Evolutionary conservation across 257 asterid species (phyloP).

Genomic region (Ilex aquifolium): DNA sequence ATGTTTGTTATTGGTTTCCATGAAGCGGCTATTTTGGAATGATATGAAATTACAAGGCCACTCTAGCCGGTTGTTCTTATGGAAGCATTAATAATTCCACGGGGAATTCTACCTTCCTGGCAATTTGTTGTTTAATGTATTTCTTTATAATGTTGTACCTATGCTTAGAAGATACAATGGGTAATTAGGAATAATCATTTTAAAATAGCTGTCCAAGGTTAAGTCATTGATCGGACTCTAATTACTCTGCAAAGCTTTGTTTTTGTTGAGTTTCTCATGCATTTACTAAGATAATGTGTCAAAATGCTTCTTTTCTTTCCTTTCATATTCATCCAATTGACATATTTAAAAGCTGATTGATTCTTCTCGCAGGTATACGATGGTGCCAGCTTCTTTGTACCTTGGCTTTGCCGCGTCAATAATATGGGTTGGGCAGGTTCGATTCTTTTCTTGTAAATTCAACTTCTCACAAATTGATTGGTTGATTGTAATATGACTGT

Average conservation of each 20-base stretch:
- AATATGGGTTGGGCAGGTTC: slow-evolving; percentile 97
- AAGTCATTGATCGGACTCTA: too few species aligned
- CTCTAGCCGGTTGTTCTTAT: too few species aligned
- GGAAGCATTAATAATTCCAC: too few species aligned
- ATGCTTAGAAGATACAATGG: too few species aligned
- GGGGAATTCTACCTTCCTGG: too few species aligned
- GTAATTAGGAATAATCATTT: too few species aligned
- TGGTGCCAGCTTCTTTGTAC: slow-evolving; percentile 90
- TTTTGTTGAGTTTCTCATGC: neutral
- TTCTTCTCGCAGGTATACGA: slow-evolving; percentile 63
- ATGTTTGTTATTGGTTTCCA: too few species aligned
- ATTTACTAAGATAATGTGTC: neutral
- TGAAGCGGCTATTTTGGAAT: too few species aligned
- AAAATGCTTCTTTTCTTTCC: neutral
- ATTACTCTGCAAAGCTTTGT: neutral
- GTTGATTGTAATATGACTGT: neutral
- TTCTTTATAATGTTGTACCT: too few species aligned
- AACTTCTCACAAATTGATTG: neutral
- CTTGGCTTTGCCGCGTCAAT: slow-evolving; percentile 91
- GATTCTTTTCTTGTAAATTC: slow-evolving; percentile 1
- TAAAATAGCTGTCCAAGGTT: too few species aligned
- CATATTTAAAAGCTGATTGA: slow-evolving; percentile 4
- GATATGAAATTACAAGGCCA: too few species aligned
- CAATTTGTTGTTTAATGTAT: too few species aligned
- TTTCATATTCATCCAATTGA: neutral